These are phyloP conservation scores for Cyberlindnera amylophila DNA, from an alignment of 805 yeast genomes.

Conservation along the genomic window DNA sequence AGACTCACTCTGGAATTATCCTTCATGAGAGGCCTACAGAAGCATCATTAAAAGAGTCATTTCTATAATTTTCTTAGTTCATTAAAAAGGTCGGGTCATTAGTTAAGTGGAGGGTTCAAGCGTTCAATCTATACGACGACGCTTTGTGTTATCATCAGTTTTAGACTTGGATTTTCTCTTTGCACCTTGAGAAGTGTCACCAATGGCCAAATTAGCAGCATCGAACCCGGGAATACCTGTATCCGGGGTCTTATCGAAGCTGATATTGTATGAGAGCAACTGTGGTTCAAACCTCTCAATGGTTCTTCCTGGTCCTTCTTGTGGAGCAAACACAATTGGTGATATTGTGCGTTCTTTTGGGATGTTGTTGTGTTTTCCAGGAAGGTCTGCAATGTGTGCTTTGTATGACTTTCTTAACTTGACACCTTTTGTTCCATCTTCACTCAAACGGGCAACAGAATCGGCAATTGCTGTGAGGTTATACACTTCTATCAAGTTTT, in stretches of 20 bases:
- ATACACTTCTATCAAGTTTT: constrained; percentile 67
- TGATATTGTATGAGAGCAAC: constrained; percentile 46
- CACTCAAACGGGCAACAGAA: constrained; percentile 81
- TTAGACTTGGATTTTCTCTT: constrained; percentile 38
- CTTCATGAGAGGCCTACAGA: no score
- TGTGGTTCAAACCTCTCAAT: constrained; percentile 47
- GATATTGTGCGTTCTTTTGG: constrained; percentile 45
- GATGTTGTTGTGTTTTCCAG: constrained; percentile 66
- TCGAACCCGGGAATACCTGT: constrained; percentile 79
- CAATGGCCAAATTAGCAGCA: constrained; percentile 61
- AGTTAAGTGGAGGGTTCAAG: background rate
- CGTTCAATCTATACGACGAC: constrained; percentile 25
- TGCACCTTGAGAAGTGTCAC: constrained; percentile 28
- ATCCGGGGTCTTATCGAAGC: constrained; percentile 60
- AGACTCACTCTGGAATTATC: no score
- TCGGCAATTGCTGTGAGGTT: constrained; percentile 63
- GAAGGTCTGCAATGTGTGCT: constrained; percentile 82
- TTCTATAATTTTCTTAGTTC: no score
- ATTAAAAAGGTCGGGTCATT: no score
- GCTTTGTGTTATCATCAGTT: constrained; percentile 27
- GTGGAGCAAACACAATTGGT: constrained; percentile 33
- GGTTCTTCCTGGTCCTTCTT: constrained; percentile 38
- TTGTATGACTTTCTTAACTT: constrained; percentile 93
- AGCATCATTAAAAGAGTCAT: no score
- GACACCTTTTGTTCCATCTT: constrained; percentile 87